These are phyloP conservation scores for Penstemon davidsonii DNA, from an alignment of 257 asterid species.

Conservation along the genomic window DNA sequence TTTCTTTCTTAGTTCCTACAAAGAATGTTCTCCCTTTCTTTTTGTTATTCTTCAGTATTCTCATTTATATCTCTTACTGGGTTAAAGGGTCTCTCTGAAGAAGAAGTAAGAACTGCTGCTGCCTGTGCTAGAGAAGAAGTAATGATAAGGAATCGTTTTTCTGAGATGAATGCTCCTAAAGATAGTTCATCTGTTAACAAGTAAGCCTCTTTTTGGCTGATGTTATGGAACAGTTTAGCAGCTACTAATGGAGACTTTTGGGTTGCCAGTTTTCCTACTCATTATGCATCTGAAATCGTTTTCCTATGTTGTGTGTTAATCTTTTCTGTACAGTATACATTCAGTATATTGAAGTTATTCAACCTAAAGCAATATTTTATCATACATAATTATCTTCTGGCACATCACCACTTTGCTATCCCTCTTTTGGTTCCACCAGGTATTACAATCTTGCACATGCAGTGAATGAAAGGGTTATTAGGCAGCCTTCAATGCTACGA, in stretches of 20 bases:
- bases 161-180: constrained; percentile 97
- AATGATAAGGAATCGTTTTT: constrained; percentile 90
- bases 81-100: constrained; percentile 93
- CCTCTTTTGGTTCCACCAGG: constrained; percentile 44
- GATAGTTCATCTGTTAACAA: constrained; percentile 89
- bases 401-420: not conserved
- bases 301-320: constrained; percentile 16
- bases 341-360: constrained; percentile 20
- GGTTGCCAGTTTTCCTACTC: constrained; percentile 16
- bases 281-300: constrained; percentile 14
- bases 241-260: not conserved
- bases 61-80: constrained; percentile 29
- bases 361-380: constrained; percentile 9
- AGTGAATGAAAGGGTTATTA: constrained; percentile 84
- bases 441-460: constrained; percentile 99
- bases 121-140: constrained; percentile 99
- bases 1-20: not conserved
- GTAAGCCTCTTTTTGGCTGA: constrained; percentile 43
- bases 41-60: constrained; percentile 18
- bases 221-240: constrained; percentile 6
- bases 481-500: constrained; percentile 98
- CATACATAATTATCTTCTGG: constrained; percentile 21
- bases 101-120: constrained; percentile 96
- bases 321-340: constrained; percentile 22
- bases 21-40: constrained; percentile 6